Base-by-base conservation (phyloP, 768 basidiomycete species). In the Cantharellus cinnabarinus region DNA sequence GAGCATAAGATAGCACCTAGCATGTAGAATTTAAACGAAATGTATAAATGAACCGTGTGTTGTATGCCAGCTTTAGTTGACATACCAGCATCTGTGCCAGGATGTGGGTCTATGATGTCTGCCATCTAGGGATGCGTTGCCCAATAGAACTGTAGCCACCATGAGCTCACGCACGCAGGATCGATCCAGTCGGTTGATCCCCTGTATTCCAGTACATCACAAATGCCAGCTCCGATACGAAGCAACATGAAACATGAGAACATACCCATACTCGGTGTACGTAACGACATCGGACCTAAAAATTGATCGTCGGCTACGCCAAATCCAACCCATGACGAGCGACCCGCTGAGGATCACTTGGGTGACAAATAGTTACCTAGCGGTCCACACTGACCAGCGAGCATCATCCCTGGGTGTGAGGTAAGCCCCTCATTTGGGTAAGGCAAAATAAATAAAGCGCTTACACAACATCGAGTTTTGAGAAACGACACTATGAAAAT, bases 1-100 rank as follows among this genome's bases (percentile, higher is more conserved):
- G 69, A 87, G n/a, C n/a, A n/a, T n/a, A n/a, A n/a, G n/a, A 29
- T 29, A 29, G 20, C 20, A 29, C 20, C 20, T 29, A 29, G 20
- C 20, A 29, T 29, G 20, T 29, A 29, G 20, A 29, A 29, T 29
- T 29, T 29, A 29, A 29, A 29, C 20, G 20, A 29, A 29, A 29
- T 29, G 20, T 29, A 29, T 29, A 29, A 29, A 29, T 29, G 20
- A 29, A 29, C 20, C 20, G 20, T 29, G 20, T 29, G 1, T 29
- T 29, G 20, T 29, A 29, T 29, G 20, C 20, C 20, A 29, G 20
- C 20, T 29, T n/a, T n/a, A n/a, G 20, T 29, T 29, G 20, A 29
- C 20, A 29, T 29, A 29, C 20, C 20, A 29, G 20, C 20, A 29
- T n/a, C n/a, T n/a, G n/a, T n/a, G n/a, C n/a, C n/a, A n/a, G 20